These are phyloP conservation scores for Apophysomyces ossiformis DNA, from an alignment of 371 early-diverging fungal species.

Conservation along the genomic window DNA sequence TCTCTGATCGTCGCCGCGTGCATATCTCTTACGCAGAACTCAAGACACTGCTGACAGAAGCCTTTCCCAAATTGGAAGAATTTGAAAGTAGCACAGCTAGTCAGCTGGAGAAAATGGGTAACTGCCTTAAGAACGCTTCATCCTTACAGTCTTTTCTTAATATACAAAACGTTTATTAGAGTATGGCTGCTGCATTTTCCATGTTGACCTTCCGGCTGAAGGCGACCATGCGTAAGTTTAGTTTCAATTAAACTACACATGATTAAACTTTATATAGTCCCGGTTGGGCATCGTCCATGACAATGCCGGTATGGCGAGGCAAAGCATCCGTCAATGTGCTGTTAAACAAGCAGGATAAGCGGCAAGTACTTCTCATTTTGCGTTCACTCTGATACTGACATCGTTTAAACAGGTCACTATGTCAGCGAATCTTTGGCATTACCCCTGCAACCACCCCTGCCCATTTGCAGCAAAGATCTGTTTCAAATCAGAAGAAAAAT, in stretches of 20 bases:
- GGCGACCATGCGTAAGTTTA: slow-evolving; percentile 19
- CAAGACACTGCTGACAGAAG: slow-evolving; percentile 57
- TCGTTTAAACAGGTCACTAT: slow-evolving; percentile 32
- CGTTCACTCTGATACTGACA: neutral
- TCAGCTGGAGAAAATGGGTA: slow-evolving; percentile 38
- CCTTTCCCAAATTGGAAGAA: slow-evolving; percentile 60
- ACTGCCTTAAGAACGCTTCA: neutral
- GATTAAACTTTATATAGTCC: slow-evolving; percentile 19
- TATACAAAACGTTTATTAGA: slow-evolving; percentile 19
- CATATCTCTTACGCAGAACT: slow-evolving; percentile 57
- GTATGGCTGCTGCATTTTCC: slow-evolving; percentile 67
- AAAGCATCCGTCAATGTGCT: slow-evolving; percentile 71
- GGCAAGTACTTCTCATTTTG: slow-evolving; percentile 25
- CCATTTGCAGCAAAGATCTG: slow-evolving; percentile 38
- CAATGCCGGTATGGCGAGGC: slow-evolving; percentile 81
- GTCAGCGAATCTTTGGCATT: slow-evolving; percentile 47
- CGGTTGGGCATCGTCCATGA: slow-evolving; percentile 45
- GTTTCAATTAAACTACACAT: slow-evolving; percentile 9
- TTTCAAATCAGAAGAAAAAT: slow-evolving; percentile 17
- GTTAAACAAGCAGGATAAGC: slow-evolving; percentile 75
- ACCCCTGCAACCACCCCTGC: slow-evolving; percentile 48
- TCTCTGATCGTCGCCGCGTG: slow-evolving; percentile 55
- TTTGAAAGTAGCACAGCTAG: slow-evolving; percentile 40
- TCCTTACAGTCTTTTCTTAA: neutral
- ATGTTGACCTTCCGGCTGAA: slow-evolving; percentile 53